Base-by-base conservation (phyloP, 1,139 yeast species). In the Arxiozyma heterogenica region DNA sequence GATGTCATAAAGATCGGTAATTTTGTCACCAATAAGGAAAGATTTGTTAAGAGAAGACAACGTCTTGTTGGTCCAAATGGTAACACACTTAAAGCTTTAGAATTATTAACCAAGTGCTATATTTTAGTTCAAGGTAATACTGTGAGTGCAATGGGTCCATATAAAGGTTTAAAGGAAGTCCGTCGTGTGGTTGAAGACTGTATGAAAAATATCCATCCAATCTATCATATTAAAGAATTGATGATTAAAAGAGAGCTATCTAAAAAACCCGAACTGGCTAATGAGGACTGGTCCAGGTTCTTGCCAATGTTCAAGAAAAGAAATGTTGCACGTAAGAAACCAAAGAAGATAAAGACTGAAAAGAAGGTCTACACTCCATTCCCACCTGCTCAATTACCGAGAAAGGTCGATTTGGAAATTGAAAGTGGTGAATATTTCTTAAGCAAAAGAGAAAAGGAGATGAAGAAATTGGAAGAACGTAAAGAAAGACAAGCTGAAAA, bases 401-500 rank as follows among this genome's bases (percentile, higher is more conserved):
- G 98, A 77, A 91, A 93, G 86, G 78, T 94, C 72, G 99, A 94
- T 81, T 75, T 91, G 69, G 95, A 91, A 74, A 90, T 94, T 73
- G 98, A 93, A 73, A 84, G 95, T 76, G 99, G 99, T 81, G 98
- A 94, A 71, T 93, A 89, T 75, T 93, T 93, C 81, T 78, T 93
- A 73, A 88, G 89, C 57, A 86, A 88, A 74, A 80, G 76, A 63
- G 96, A 91, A 64, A 87, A 86, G 76, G 86, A 82, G 58, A 74
- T 76, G 61, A 84, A 81, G 71, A 82, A 84, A 63, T 74, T 84
- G 61, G 84, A 84, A 58, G 91, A 86, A 64, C 88, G 88, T 78
- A 81, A 84, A 61, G 88, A 82, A 53, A 82, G 85, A 67, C 94
- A 91, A 68, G 83, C 79, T 54, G 90, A 81, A 59, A 82, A 79